Evolutionary conservation across 495 filamentous ascomycete species (phyloP).

Genomic region (Talaromyces proteolyticus): DNA sequence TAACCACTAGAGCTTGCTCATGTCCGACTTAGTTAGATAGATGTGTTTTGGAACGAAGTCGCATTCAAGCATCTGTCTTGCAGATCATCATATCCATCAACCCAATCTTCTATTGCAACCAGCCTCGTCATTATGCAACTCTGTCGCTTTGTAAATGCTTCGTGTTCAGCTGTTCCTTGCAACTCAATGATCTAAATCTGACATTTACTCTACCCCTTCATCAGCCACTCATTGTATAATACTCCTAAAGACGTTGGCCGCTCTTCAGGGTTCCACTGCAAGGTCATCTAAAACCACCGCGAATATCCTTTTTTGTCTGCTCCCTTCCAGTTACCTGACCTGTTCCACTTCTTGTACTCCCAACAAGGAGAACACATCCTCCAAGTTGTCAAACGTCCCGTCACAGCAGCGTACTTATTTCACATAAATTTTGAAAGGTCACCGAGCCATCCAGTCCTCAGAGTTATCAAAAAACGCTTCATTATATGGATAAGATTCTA

Average conservation of each 20-base stretch:
- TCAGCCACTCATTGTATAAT: constrained; percentile 34
- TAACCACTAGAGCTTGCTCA: background rate
- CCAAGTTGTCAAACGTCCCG: too few relatives aligned
- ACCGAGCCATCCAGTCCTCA: background rate
- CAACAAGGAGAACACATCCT: too few relatives aligned
- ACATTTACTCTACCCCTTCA: constrained; percentile 10
- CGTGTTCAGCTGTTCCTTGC: constrained; percentile 2
- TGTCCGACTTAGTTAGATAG: background rate
- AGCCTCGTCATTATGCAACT: background rate
- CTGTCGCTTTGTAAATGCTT: background rate
- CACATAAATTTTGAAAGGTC: background rate
- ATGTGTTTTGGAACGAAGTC: too few relatives aligned
- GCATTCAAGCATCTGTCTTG: background rate
- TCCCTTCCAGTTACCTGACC: constrained; percentile 18
- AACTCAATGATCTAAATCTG: constrained; percentile 9
- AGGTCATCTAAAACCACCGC: constrained; percentile 26
- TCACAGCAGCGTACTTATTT: background rate
- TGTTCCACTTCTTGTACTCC: too few relatives aligned
- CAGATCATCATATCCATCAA: background rate
- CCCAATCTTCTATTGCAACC: background rate
- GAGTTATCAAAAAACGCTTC: background rate
- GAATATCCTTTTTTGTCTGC: constrained; percentile 32
- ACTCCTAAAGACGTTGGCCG: constrained; percentile 32
- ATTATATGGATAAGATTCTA: background rate
- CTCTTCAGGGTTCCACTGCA: constrained; percentile 38